Conservation (phyloP, 1,284 basidiomycete species). For the Wallemia ichthyophaga region DNA sequence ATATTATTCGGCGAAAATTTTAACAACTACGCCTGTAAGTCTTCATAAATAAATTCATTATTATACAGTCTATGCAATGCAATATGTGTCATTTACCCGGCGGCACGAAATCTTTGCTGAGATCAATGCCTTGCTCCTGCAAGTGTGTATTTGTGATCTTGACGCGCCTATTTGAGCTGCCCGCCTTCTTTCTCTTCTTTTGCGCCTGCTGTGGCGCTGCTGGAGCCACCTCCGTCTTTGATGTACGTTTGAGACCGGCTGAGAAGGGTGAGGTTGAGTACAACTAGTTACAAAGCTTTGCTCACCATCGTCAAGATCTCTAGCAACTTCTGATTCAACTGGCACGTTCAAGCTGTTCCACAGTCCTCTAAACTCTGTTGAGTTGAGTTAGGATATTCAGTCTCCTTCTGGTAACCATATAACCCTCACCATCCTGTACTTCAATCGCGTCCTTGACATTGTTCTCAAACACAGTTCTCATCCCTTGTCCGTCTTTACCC, state of each 20-base stretch:
- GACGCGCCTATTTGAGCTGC: conserved; percentile 36
- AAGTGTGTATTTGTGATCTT: conserved; percentile 66
- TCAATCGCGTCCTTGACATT: conserved; percentile 42
- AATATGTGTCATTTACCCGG: not conserved
- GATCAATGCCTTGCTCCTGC: conserved; percentile 36
- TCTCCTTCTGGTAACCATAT: conserved; percentile 8
- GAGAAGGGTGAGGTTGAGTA: conserved; percentile 4
- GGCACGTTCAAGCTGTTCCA: conserved; percentile 63
- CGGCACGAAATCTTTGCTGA: conserved; percentile 26
- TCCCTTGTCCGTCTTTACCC: conserved; percentile 45
- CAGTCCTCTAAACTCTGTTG: conserved; percentile 49
- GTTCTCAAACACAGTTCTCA: conserved; percentile 62
- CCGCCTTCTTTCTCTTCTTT: conserved; percentile 54
- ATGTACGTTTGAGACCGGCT: conserved; percentile 41
- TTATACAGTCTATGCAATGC: not conserved
- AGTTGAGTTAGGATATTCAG: not conserved
- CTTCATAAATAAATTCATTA: not conserved
- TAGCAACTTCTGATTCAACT: conserved; percentile 46
- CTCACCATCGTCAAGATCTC: conserved; percentile 36
- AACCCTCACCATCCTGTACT: conserved; percentile 57
- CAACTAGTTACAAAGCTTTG: conserved; percentile 2
- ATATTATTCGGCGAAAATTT: too few species aligned
- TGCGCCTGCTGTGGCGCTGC: conserved; percentile 22
- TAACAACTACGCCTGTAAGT: too few species aligned
- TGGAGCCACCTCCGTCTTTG: conserved; percentile 25